Conservation (phyloP, 2,329 filamentous ascomycete species). For the Clathrospora elynae region DNA sequence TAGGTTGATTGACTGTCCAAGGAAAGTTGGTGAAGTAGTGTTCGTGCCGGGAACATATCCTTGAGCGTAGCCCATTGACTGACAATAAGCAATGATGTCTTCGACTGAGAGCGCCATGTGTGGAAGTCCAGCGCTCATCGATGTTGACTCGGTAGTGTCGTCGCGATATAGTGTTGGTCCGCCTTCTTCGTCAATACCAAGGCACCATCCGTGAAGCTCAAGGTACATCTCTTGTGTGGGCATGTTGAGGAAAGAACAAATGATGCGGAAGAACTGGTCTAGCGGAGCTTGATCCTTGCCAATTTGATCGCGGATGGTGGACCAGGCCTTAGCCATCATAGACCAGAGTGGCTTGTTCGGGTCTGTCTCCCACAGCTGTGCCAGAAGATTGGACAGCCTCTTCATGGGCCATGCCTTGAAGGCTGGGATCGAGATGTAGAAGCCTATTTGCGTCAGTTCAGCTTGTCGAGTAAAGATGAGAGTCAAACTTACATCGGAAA, state of each 20-base stretch:
- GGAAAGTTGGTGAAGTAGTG: slow-evolving; percentile 21
- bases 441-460: slow-evolving; percentile 46
- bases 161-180: slow-evolving; percentile 20
- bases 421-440: slow-evolving; percentile 49
- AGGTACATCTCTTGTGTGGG: slow-evolving; percentile 55
- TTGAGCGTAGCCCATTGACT: slow-evolving; percentile 32
- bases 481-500: slow-evolving; percentile 39
- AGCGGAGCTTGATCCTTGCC: slow-evolving; percentile 56
- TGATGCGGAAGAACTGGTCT: slow-evolving; percentile 54
- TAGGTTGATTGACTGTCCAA: slow-evolving; percentile 16
- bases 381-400: slow-evolving; percentile 57
- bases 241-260: slow-evolving; percentile 56
- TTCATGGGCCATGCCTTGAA: slow-evolving; percentile 59
- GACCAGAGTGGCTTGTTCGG: slow-evolving; percentile 59
- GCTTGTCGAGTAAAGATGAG: background rate
- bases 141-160: slow-evolving; percentile 15
- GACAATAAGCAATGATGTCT: slow-evolving; percentile 40
- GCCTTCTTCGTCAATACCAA: slow-evolving; percentile 42
- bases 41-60: slow-evolving; percentile 15
- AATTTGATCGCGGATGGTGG: slow-evolving; percentile 57
- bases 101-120: slow-evolving; percentile 42
- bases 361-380: slow-evolving; percentile 57
- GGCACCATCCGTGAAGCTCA: slow-evolving; percentile 53
- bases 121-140: slow-evolving; percentile 22
- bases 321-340: slow-evolving; percentile 62